Base-by-base conservation (phyloP, 768 basidiomycete genomes). In the Pleurotus citrinopileatus region DNA sequence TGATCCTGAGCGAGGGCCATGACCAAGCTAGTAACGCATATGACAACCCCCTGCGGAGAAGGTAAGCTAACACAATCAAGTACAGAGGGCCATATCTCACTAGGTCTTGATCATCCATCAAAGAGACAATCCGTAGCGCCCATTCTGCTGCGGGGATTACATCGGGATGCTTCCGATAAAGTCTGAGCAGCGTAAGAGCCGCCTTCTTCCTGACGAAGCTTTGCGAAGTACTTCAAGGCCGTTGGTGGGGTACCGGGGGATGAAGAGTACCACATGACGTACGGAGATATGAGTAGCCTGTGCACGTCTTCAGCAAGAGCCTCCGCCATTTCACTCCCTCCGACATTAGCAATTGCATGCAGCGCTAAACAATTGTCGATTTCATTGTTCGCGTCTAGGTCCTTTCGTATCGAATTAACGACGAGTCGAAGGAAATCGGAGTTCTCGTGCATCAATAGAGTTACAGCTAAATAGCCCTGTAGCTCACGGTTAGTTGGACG, bases 131-230 rank as follows among this genome's bases (percentile, higher is more conserved):
- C 38, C 97, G 84, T 53, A 96, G 74, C 0, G 94, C 97, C 97
- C 97, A 99, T 65, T 98, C 97, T 15, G 81, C 84, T 0, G 91
- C 91, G 25, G 93, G 92, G 54, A 99, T 86, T 46, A 97, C 93
- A 56, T 91, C 89, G 2, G 94, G 92, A 64, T 97, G 94, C 67
- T 99, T 99, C 54, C 97, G 86, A 64, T 98, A 98, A 32, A 99
- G 73, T 47, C 97, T 80, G 25, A 99, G 78, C 25, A 98, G 70
- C 0, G 97, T 98, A 55, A 99, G 71, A 1, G 97, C 97, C 1
- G 97, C 96, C 69, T 99, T 99, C 75, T 99, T 99, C 77, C 94
- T 95, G 52, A 98, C 97, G 61, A 99, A 98, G 43, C 77, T 91
- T 60, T 88, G 86, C 1, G 96, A 98, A 17, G 95, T 98, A 40